Conservation (phyloP, 2,329 filamentous ascomycete species). For the Coniochaeta sp. region DNA sequence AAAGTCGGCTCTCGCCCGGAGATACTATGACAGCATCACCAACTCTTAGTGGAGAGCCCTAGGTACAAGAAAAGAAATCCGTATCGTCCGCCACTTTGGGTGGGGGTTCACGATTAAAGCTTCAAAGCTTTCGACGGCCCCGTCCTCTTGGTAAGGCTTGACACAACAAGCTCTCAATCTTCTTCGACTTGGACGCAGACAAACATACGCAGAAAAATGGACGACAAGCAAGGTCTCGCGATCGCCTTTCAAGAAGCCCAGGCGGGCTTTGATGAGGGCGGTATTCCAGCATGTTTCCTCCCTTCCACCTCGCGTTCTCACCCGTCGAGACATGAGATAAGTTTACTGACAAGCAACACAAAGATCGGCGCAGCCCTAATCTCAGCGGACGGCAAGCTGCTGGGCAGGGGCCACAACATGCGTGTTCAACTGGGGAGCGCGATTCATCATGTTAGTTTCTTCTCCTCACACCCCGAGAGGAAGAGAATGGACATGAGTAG, state of each 20-base stretch:
- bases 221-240: constrained; percentile 22
- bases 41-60: neutral
- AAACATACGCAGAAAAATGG: neutral
- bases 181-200: neutral
- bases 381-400: constrained; percentile 60
- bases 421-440: constrained; percentile 65
- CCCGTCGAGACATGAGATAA: neutral
- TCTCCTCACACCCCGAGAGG: too few species aligned
- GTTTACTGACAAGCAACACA: neutral
- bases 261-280: constrained; percentile 36
- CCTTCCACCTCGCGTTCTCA: too few species aligned
- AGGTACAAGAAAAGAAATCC: neutral
- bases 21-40: neutral
- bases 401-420: constrained; percentile 70
- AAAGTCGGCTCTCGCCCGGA: too few species aligned
- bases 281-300: constrained; percentile 33
- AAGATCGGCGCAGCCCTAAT: constrained; percentile 54
- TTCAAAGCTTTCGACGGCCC: too few species aligned
- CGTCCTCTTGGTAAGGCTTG: too few species aligned
- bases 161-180: neutral
- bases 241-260: constrained; percentile 41
- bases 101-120: too few species aligned
- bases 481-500: too few species aligned
- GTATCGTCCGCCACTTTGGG: constrained; percentile 1
- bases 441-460: constrained; percentile 65